Base-by-base conservation (phyloP, 2,329 filamentous ascomycete genomes). In the Purpureocillium lavendulum region DNA sequence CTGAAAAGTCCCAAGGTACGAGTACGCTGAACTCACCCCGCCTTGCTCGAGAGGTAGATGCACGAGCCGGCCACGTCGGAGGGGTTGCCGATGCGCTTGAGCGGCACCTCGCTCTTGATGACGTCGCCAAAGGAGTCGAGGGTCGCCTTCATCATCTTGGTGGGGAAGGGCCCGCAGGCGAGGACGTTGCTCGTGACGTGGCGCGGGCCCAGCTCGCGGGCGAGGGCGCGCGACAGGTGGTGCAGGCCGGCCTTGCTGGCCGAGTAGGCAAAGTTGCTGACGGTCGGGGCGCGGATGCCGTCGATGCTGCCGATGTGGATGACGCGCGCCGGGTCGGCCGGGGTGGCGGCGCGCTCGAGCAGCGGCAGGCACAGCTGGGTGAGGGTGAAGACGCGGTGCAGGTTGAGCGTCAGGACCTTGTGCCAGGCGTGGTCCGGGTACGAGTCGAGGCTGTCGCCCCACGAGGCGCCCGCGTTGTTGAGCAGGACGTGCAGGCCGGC, bases 31-130 rank as follows among this genome's bases (percentile, higher is more conserved):
- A n/a, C 61, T 57, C 46, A 65, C 59, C 84, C 83, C 1, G 83
- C 84, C 40, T 73, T 66, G 50, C 80, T 83, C 30, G 72, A 69
- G 54, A 88, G 58, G 60, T 82, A 88, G 40, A 88, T 60, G 55
- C 82, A 85, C 10, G 82, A 71, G 0, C 83, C 83, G 0, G 82
- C 82, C 4, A 85, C 78, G 57, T 88, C 84, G 54, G 80, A 63
- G 1, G 80, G 73, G 14, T 63, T 71, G 1, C 84, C 84, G 49
- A 87, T 83, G 26, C 84, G 64, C 1, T 75, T 72, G 48, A 87
- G 53, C 9, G 84, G 84, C 43, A 83, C 78, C 4, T 70, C 70
- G 1, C 59, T 62, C 41, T 69, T 67, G 48, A 84, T 80, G 7
- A 57, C 57, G 4, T 75, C 72, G 35, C 71, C 66, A 42, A 71